Base-by-base conservation (phyloP, 805 yeast species). In the Candida alai region DNA sequence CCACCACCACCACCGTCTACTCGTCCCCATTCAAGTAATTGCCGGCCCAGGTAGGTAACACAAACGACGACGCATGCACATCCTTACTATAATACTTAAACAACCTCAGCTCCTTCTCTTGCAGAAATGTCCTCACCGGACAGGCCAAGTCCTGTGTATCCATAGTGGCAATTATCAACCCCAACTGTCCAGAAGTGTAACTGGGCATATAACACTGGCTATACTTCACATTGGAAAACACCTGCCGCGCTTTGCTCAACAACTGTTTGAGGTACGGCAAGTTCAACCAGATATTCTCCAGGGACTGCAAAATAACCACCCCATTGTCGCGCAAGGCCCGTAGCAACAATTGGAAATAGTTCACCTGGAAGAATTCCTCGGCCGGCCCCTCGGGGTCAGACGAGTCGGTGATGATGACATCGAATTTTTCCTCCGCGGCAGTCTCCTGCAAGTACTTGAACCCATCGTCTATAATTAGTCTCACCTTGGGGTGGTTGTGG, bases 301-400 rank as follows among this genome's bases (percentile, higher is more conserved):
- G 61, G 16, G 84, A 75, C 56, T 87, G 95, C 71, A 87, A 82
- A 29, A 88, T 82, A 30, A 87, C 82, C 23, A 87, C 77, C 18
- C 81, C 80, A 41, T 78, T 65, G 2, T 68, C 67, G 28, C 73
- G 73, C 36, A 88, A 69, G 4, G 93, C 84, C 38, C 73, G 70
- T 41, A 65, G 50, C 37, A 89, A 63, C 36, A 88, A 62, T 49
- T 76, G 67, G 60, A 87, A 88, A 62, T 88, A 88, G 36, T 73
- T 76, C 40, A 72, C 70, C 56, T 86, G 85, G 65, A 88, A 88
- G 47, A 88, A 84, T 13, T 84, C 84, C 49, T 80, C 94, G 1
- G 97, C 97, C 5, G 97, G 97, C 3, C 93, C 96, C 48, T 88
- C 96, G 1, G 96, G 96, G 58, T 88, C 97, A 2, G 94, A 82